Conservation (phyloP, 1,139 yeast species). For the Pichia sp. region DNA sequence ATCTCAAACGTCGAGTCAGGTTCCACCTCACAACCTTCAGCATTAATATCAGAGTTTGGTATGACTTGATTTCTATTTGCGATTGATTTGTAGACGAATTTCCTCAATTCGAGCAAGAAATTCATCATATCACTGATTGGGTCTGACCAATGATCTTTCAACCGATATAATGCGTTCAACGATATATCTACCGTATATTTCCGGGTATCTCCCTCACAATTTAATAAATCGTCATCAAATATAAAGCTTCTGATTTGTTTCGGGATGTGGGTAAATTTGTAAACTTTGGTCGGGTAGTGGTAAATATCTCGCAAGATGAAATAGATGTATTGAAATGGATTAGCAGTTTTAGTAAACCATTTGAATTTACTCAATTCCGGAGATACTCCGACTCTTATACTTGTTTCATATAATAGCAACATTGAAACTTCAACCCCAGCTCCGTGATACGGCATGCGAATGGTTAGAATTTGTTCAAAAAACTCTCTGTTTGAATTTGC, state of each 20-base stretch:
- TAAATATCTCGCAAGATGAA: conserved; percentile 19
- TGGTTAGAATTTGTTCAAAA: conserved; percentile 12
- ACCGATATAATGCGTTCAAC: conserved; percentile 1
- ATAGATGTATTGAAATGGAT: conserved; percentile 18
- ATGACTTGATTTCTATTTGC: background rate
- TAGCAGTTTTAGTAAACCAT: conserved; percentile 19
- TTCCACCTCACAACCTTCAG: background rate
- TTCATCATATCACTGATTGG: conserved; percentile 15
- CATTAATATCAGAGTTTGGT: background rate
- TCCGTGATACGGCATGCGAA: conserved; percentile 12
- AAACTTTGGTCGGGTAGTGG: conserved; percentile 14
- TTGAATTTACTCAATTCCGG: conserved; percentile 13
- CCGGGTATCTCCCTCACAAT: conserved; percentile 16
- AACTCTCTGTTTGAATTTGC: conserved; percentile 14
- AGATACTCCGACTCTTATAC: conserved; percentile 6
- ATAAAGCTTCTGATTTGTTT: conserved; percentile 13
- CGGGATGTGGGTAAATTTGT: conserved; percentile 13
- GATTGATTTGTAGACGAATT: conserved; percentile 11
- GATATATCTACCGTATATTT: conserved; percentile 13
- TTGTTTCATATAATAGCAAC: conserved; percentile 15
- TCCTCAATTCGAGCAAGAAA: conserved; percentile 13
- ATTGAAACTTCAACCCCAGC: conserved; percentile 13
- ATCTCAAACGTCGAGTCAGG: conserved; percentile 6
- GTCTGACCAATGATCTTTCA: conserved; percentile 11
- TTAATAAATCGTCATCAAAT: conserved; percentile 12